Evolutionary conservation across 192 early-diverging fungal species (phyloP).

Genomic region (Coemansia sp.): DNA sequence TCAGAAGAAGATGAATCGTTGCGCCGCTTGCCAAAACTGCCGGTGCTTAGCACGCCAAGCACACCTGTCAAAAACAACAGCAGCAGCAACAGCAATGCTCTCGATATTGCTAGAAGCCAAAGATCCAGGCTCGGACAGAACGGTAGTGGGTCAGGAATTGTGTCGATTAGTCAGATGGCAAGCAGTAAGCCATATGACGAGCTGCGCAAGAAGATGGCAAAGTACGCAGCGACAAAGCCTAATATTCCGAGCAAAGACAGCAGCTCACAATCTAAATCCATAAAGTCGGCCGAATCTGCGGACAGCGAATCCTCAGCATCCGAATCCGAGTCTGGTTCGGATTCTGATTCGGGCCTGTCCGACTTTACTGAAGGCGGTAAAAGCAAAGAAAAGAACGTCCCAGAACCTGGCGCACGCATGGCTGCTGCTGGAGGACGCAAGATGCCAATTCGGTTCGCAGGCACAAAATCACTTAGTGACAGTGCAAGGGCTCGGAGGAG

Average conservation of each 20-base stretch:
- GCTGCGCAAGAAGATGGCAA: constrained; percentile 45
- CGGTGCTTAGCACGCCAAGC: constrained; percentile 26
- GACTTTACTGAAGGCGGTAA: neutral
- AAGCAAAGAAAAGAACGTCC: neutral
- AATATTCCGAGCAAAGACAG: neutral
- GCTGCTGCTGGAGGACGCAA: constrained; percentile 4
- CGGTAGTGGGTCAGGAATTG: constrained; percentile 17
- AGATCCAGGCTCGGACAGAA: constrained; percentile 20
- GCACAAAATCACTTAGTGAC: constrained; percentile 20
- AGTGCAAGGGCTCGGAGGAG: constrained; percentile 37
- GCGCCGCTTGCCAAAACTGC: constrained; percentile 24
- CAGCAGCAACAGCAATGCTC: constrained; percentile 18
- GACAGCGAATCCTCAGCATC: constrained; percentile 8
- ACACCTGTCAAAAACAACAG: neutral
- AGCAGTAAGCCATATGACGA: constrained; percentile 43
- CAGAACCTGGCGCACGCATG: neutral
- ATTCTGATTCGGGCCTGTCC: constrained; percentile 8
- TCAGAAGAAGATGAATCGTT: constrained; percentile 19
- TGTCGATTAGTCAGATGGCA: constrained; percentile 46
- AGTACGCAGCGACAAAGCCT: constrained; percentile 9
- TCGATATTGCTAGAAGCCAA: constrained; percentile 31
- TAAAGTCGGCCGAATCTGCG: neutral
- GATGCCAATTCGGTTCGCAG: constrained; percentile 46
- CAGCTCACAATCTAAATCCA: neutral
- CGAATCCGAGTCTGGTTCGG: constrained; percentile 1